Base-by-base conservation (phyloP, 306 rosid genomes). In the Quercus dentata region DNA sequence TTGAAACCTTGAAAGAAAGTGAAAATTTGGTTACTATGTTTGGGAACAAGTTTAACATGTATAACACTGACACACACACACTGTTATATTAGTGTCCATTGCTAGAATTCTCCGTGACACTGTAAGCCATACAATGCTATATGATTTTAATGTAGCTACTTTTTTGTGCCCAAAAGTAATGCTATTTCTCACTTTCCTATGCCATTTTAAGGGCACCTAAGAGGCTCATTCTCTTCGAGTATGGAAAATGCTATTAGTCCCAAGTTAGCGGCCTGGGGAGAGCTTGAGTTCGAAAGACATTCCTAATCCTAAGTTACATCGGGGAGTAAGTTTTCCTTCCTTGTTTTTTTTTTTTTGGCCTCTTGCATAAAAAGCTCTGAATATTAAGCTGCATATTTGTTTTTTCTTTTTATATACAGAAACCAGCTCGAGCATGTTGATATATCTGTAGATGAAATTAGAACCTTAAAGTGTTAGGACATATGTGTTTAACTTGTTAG, bases 241-340 rank as follows among this genome's bases (percentile, higher is more conserved):
- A 28, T 64, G 23, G 83, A 46, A 3, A 56, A 71, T 68, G 73
- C 54, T 44, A 1, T 27, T 70, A 77, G 75, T 56, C 73, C 71
- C 2, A 72, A 55, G 18, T 71, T 83, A 64, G 79, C 55, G 52
- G 97, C 96, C 46, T 77, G 92, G 62, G 97, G 94, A 20, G 97
- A 92, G 52, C 82, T 94, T 6, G 96, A 94, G 41, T 94, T 92
- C 78, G 90, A 25, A 92, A 81, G 64, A 88, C 92, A 11, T 94
- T 94, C 76, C 76, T 94, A 31, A 56, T 94, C 2, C 55, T 92
- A 30, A 89, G 78, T 76, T 94, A 94, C 23, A 58, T 76, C 27
- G 98, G 97, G 73, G 61, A 86, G 98, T 90, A 79, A 38, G 57
- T 69, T 69, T 52, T 74, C 74, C 49, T 46, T 70, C 49, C 49